Conservation (phyloP, 1,284 basidiomycete genomes). For the Malassezia obtusa region DNA sequence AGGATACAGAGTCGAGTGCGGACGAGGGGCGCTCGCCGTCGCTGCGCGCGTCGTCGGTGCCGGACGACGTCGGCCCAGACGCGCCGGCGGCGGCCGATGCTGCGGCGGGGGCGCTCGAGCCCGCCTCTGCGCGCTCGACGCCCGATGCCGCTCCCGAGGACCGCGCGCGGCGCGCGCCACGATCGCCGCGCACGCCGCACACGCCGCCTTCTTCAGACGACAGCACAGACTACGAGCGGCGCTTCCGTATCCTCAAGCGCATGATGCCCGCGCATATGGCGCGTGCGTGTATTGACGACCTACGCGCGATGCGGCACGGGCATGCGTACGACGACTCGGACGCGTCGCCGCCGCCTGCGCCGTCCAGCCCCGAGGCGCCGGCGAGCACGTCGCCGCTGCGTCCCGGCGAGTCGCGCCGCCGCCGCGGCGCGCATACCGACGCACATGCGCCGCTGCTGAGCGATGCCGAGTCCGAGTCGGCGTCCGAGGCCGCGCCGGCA, state of each 20-base stretch:
- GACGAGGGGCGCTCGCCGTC: neutral
- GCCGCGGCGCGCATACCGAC: conserved; percentile 18
- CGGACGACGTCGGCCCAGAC: no score
- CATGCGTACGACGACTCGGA: conserved; percentile 22
- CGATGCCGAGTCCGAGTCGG: conserved; percentile 19
- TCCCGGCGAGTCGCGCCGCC: conserved; percentile 28
- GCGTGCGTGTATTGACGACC: conserved; percentile 38
- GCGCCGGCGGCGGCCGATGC: no score
- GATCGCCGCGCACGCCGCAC: neutral
- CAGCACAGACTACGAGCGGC: conserved; percentile 38
- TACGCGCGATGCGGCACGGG: conserved; percentile 41
- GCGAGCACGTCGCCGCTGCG: conserved; percentile 17
- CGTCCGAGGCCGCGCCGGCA: neutral
- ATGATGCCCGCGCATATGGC: conserved; percentile 46
- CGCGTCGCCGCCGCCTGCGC: neutral
- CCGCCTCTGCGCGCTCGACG: no score
- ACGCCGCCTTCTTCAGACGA: conserved; percentile 14
- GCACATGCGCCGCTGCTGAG: conserved; percentile 19
- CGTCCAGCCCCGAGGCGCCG: neutral
- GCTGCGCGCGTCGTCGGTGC: neutral
- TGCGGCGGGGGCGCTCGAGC: no score
- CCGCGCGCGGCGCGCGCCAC: neutral
- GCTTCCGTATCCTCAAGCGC: conserved; percentile 36
- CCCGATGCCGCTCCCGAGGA: no score
- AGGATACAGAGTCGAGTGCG: no score